Evolutionary conservation across 805 yeast genomes (phyloP).

Genomic region (Spathaspora arborariae): DNA sequence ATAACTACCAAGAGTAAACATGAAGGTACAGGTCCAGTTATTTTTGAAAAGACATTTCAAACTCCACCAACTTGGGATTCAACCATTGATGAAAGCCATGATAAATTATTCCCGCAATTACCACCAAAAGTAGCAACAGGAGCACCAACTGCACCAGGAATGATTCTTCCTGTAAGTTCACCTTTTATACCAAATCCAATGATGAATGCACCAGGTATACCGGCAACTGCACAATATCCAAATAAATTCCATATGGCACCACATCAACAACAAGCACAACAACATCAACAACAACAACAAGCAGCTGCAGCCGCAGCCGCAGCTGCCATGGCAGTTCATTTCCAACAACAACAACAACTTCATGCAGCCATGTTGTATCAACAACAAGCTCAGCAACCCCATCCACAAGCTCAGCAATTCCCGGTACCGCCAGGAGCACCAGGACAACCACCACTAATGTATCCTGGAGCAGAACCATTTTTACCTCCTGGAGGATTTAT

Average conservation of each 20-base stretch:
- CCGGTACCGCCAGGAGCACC: slow-evolving; percentile 21
- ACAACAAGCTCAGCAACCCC: slow-evolving; percentile 35
- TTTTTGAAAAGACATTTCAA: slow-evolving; percentile 59
- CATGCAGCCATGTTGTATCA: slow-evolving; percentile 39
- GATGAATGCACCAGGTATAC: slow-evolving; percentile 16
- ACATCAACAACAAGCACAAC: slow-evolving; percentile 23
- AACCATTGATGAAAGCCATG: slow-evolving; percentile 55
- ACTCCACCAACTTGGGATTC: slow-evolving; percentile 79
- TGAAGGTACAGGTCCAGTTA: slow-evolving; percentile 17
- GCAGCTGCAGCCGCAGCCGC: slow-evolving; percentile 11
- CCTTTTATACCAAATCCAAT: slow-evolving; percentile 32
- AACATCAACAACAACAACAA: slow-evolving; percentile 10
- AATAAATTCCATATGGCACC: slow-evolving; percentile 26
- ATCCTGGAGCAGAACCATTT: slow-evolving; percentile 29
- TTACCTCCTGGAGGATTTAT: slow-evolving; percentile 34
- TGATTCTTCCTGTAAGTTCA: slow-evolving; percentile 15
- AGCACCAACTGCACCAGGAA: slow-evolving; percentile 8
- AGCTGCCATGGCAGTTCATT: slow-evolving; percentile 29
- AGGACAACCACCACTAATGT: slow-evolving; percentile 33
- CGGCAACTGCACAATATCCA: slow-evolving; percentile 11
- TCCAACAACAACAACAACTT: slow-evolving; percentile 34
- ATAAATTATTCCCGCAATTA: slow-evolving; percentile 42
- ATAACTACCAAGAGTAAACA: slow-evolving; percentile 37
- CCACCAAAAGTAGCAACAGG: slow-evolving; percentile 16
- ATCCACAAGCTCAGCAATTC: slow-evolving; percentile 12